phyloP scores from a whole-genome alignment of 1,139 yeast genomes.

The Magnusiomyces fungicola region DNA sequence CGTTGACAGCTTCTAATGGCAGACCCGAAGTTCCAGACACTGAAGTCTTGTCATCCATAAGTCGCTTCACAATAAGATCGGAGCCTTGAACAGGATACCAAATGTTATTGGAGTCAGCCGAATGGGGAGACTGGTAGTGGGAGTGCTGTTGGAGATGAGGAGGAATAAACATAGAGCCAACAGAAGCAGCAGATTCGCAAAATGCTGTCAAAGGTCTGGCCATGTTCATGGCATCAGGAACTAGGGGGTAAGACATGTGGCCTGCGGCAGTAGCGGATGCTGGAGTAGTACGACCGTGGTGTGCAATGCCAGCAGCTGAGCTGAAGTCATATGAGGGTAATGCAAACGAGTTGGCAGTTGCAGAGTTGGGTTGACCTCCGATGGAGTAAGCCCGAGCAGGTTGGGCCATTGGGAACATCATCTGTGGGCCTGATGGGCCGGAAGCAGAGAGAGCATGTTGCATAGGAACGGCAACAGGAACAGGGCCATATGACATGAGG shows the following conservation, averaged over 20 bases:
- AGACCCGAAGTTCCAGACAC: not conserved
- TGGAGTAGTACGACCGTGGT: conserved; percentile 8
- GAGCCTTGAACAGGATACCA: conserved; percentile 7
- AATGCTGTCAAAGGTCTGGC: conserved; percentile 14
- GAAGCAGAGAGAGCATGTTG: not conserved
- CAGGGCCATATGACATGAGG: not conserved
- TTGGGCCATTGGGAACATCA: not conserved
- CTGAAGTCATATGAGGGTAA: not conserved
- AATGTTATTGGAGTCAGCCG: not conserved
- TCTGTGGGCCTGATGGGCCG: not conserved
- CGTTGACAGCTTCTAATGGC: not conserved
- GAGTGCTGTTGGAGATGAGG: not conserved
- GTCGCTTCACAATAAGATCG: conserved; percentile 3
- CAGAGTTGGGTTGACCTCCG: not conserved
- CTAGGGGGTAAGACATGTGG: not conserved
- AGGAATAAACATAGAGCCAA: not conserved
- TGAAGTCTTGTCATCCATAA: not conserved
- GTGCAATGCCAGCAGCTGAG: not conserved
- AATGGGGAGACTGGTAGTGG: not conserved
- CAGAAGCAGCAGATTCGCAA: conserved; percentile 9
- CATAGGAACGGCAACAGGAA: not conserved
- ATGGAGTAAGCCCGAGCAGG: not conserved
- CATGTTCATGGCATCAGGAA: not conserved
- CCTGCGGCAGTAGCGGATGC: not conserved
- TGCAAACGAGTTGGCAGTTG: no score